Percentiles rank a stretch among this genome's conserved stretches.
Evolutionary conservation across 1,284 basidiomycete species (phyloP).

Genomic region (Ganoderma resinaceum): DNA sequence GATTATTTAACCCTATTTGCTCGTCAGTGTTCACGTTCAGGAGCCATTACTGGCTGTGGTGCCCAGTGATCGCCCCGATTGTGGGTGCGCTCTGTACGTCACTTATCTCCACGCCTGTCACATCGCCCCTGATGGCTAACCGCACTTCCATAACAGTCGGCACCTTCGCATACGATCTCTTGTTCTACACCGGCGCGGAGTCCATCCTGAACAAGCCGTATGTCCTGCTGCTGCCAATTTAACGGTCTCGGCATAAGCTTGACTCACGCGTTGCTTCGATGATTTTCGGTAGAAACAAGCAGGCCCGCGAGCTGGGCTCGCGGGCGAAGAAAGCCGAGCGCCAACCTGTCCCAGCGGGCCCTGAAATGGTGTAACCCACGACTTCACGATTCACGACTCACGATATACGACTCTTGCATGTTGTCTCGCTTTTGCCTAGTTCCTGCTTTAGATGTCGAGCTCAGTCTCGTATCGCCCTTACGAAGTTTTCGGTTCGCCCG

Average conservation of each 20-base stretch:
- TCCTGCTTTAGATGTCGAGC: too few species aligned
- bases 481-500: too few species aligned
- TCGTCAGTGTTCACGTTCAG: conserved; percentile 54
- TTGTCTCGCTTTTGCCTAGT: conserved; percentile 5
- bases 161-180: conserved; percentile 57
- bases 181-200: conserved; percentile 61
- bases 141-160: conserved; percentile 42
- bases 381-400: conserved; percentile 7
- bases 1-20: conserved; percentile 1
- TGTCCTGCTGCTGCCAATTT: conserved; percentile 24
- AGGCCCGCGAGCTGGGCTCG: conserved; percentile 30
- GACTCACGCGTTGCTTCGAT: not conserved
- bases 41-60: conserved; percentile 82
- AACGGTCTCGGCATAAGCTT: too few species aligned
- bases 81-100: conserved; percentile 54
- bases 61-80: conserved; percentile 65
- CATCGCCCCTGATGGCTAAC: not conserved
- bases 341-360: conserved; percentile 27
- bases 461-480: not conserved
- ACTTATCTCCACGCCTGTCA: not conserved
- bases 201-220: conserved; percentile 62
- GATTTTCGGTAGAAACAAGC: conserved; percentile 24
- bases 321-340: conserved; percentile 30
- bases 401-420: not conserved
- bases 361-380: conserved; percentile 4